phyloP scores from a whole-genome alignment of 495 filamentous ascomycete genomes.

The Oleoguttula mirabilis region DNA sequence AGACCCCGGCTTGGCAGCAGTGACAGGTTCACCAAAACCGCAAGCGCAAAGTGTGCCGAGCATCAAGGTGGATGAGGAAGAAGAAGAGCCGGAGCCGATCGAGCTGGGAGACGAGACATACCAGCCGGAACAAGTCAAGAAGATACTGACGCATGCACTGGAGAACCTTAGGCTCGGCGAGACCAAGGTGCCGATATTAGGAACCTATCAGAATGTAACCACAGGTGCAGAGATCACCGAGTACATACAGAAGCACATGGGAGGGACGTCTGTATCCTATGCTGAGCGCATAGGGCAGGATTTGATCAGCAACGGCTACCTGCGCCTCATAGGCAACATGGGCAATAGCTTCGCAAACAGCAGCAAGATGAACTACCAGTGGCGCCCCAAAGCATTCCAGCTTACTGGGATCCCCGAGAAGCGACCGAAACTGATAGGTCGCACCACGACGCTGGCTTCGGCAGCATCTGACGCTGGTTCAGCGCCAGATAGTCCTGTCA shows the following conservation, averaged over 20 bases:
- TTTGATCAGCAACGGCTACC: slow-evolving; percentile 70
- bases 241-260: slow-evolving; percentile 82
- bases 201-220: slow-evolving; percentile 85
- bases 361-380: slow-evolving; percentile 93
- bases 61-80: slow-evolving; percentile 41
- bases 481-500: slow-evolving; percentile 42
- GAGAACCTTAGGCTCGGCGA: slow-evolving; percentile 76
- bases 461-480: slow-evolving; percentile 42
- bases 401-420: slow-evolving; percentile 77
- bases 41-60: slow-evolving; percentile 37
- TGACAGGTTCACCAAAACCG: slow-evolving; percentile 27
- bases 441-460: slow-evolving; percentile 34
- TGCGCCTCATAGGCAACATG: slow-evolving; percentile 85
- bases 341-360: slow-evolving; percentile 95
- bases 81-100: slow-evolving; percentile 60
- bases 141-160: slow-evolving; percentile 77
- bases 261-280: slow-evolving; percentile 60
- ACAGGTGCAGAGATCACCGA: slow-evolving; percentile 86
- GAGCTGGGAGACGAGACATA: slow-evolving; percentile 87
- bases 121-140: slow-evolving; percentile 73
- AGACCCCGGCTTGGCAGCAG: slow-evolving; percentile 46
- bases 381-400: slow-evolving; percentile 85
- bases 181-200: slow-evolving; percentile 86
- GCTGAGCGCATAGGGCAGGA: slow-evolving; percentile 92
- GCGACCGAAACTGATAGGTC: slow-evolving; percentile 51